Conservation (phyloP, 768 basidiomycete genomes). For the Crucibulum laeve region DNA sequence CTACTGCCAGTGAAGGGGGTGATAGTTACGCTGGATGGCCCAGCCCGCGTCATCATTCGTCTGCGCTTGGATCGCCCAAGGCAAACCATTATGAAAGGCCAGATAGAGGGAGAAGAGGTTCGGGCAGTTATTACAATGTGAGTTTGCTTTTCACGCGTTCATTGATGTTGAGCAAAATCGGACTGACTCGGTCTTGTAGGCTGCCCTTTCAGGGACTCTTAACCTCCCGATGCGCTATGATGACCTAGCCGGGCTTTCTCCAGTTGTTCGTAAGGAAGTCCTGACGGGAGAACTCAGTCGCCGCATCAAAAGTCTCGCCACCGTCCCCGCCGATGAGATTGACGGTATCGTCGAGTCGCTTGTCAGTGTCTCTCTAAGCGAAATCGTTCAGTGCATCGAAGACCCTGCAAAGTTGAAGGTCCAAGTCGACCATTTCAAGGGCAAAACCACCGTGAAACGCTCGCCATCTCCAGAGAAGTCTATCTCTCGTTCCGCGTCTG, state of each 20-base stretch:
- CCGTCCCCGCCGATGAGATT: slow-evolving; percentile 52
- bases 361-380: slow-evolving; percentile 64
- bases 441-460: slow-evolving; percentile 9
- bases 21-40: slow-evolving; percentile 73
- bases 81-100: slow-evolving; percentile 48
- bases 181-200: slow-evolving; percentile 35
- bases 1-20: slow-evolving; percentile 76
- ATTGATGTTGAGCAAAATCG: slow-evolving; percentile 7
- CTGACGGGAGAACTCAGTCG: slow-evolving; percentile 79
- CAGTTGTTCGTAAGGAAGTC: slow-evolving; percentile 84
- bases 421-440: slow-evolving; percentile 46
- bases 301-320: slow-evolving; percentile 56
- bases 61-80: slow-evolving; percentile 55
- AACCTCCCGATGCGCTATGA: slow-evolving; percentile 87
- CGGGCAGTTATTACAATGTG: slow-evolving; percentile 86
- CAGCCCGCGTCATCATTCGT: slow-evolving; percentile 58
- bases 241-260: slow-evolving; percentile 75
- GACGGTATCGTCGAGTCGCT: slow-evolving; percentile 70
- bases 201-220: slow-evolving; percentile 74
- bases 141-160: slow-evolving; percentile 12
- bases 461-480: slow-evolving; percentile 42
- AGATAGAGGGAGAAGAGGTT: slow-evolving; percentile 70
- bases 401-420: slow-evolving; percentile 62
- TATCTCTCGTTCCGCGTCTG: slow-evolving; percentile 45
- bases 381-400: slow-evolving; percentile 74